Base-by-base conservation (phyloP, 768 basidiomycete genomes). In the Phylloporus scabripes region DNA sequence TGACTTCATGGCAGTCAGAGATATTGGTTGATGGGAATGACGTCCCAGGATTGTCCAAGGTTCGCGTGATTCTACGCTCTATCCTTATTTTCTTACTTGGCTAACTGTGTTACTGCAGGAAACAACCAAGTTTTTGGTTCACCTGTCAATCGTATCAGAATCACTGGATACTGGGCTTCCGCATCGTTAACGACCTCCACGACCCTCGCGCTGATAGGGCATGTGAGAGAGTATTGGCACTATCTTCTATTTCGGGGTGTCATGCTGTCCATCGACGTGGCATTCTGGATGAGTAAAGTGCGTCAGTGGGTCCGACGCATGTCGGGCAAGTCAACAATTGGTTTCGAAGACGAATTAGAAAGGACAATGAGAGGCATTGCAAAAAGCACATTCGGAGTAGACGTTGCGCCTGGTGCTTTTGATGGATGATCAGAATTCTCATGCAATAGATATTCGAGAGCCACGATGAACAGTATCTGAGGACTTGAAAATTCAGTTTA, bases 81-180 rank as follows among this genome's bases (percentile, higher is more conserved):
- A 6, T 44, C 28, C 3, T 20, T 5, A 20, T 9, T 23, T 4
- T 9, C 8, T 5, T 9, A 20, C 21, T 46, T 36, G 28, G 11
- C 32, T 41, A 28, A 49, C 18, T 7, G 11, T 23, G 28, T 53
- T 9, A 6, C 31, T 1, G 0, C 12, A 83, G 77, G 85, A 15
- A 91, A 91, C 65, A 92, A 92, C 58, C 87, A 92, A 65, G 71
- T 77, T 2, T 79, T 94, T 32, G 87, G 88, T 12, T 87, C 87
- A 3, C 92, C 92, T 0, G 87, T 92, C 0, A 93, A 94, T 61
- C 80, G 92, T 17, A 84, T 96, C 69, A 92, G 91, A 65, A 87
- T 94, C 46, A 90, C 87, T 0, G 92, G 87, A 0, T 80, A 78
- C 62, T 90, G 82, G 79, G 92, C 90, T 23, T 83, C 88, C 4